Evolutionary conservation across 225 moss, liverwort and hornwort genomes (phyloP), one percentile per base, ranked within the genome.

Genomic region (Bryoerythrophyllum caledonicum): DNA sequence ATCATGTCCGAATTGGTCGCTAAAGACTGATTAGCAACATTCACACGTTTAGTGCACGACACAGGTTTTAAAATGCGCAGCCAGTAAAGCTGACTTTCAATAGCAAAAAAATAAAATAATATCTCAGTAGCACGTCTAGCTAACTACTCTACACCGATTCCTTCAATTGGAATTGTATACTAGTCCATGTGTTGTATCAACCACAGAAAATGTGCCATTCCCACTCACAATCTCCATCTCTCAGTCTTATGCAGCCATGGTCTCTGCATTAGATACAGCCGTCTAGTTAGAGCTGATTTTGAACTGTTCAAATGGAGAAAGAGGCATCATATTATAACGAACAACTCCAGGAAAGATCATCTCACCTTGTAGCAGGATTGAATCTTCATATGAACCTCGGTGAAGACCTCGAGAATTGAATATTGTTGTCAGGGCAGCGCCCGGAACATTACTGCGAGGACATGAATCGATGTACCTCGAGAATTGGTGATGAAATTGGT

Each of bases 141-240:
- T 74, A 44, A 58, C 63, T 60, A 48, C 55, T 72, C 15, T 79
- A 80, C 79, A 83, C 80, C 76, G 64, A 68, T 68, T 76, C 72
- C 72, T 64, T 43, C 30, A 11, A 10, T 41, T 58, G 83, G 76
- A 80, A 73, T 58, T 73, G 57, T 73, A 34, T 44, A 57, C 34
- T 58, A 34, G n/a, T 68, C 37, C 52, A 74, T 24, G 3, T 21
- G 14, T 20, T 20, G 51, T 60, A 63, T 34, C 69, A 20, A 70
- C 52, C 63, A 56, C 27, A 67, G 11, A 67, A 46, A 10, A 5
- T 20, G 49, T 1, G 30, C 44, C 43, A 32, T 14, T 65, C 3
- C 34, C 68, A 58, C 48, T 30, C 38, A 62, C 21, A 53, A 10
- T 14, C 53, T 34, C 19, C 16, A 8, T 27, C 48, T 16, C 19